Conservation (phyloP, 2,329 filamentous ascomycete species). For the Paecilomyces niveus region DNA sequence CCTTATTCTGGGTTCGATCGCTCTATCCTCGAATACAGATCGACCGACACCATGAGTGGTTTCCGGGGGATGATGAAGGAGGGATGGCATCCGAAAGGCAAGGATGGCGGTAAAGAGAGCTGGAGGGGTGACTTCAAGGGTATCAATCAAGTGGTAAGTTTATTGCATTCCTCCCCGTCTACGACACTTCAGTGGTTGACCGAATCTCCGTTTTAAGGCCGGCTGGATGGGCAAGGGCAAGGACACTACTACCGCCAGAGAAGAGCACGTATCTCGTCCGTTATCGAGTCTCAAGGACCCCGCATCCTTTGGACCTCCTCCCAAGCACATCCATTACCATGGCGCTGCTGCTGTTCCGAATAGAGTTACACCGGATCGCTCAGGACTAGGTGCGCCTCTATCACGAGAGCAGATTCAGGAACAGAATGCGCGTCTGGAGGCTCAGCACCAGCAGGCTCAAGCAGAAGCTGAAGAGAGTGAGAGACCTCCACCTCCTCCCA, state of each 20-base stretch:
- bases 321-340: conserved; percentile 55
- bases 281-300: conserved; percentile 69
- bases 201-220: conserved; percentile 36
- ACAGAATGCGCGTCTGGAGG: conserved; percentile 22
- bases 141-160: conserved; percentile 49
- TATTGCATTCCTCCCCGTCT: neutral
- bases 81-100: conserved; percentile 49
- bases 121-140: conserved; percentile 52
- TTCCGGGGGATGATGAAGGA: conserved; percentile 43
- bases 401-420: conserved; percentile 29
- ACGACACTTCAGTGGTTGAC: conserved; percentile 10
- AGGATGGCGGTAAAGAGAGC: conserved; percentile 46
- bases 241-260: conserved; percentile 32
- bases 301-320: conserved; percentile 70
- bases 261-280: conserved; percentile 54
- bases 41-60: conserved; percentile 35
- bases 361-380: conserved; percentile 37
- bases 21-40: conserved; percentile 1
- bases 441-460: conserved; percentile 12
- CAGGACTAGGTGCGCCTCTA: conserved; percentile 38
- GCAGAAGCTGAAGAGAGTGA: conserved; percentile 24
- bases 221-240: conserved; percentile 49
- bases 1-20: neutral
- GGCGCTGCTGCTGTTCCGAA: conserved; percentile 38
- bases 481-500: conserved; percentile 45